Conservation (phyloP, 768 basidiomycete species). For the Lactarius vividus region DNA sequence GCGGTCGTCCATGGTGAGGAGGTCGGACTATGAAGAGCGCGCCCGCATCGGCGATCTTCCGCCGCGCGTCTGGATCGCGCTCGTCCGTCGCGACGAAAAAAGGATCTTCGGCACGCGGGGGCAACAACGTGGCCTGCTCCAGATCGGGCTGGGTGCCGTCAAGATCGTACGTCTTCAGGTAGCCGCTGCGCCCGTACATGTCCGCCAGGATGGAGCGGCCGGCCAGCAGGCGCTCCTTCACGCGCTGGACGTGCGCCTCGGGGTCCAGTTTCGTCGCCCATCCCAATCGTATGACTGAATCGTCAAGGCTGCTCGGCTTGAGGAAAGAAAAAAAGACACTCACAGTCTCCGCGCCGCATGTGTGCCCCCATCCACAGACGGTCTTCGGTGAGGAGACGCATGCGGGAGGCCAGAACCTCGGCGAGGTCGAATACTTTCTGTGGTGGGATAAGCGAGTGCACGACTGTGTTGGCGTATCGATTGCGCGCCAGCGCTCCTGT, state of each 20-base stretch:
- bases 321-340: slow-evolving; percentile 20
- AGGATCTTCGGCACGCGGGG: slow-evolving; percentile 17
- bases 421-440: slow-evolving; percentile 34
- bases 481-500: slow-evolving; percentile 8
- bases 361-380: slow-evolving; percentile 44
- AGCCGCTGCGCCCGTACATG: not conserved
- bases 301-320: not conserved
- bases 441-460: slow-evolving; percentile 8
- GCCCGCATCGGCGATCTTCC: slow-evolving; percentile 36
- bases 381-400: slow-evolving; percentile 34
- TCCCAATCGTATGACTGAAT: slow-evolving; percentile 33
- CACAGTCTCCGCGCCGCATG: slow-evolving; percentile 46
- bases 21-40: slow-evolving; percentile 42
- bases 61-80: slow-evolving; percentile 36
- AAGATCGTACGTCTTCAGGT: slow-evolving; percentile 18
- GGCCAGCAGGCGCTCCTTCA: slow-evolving; percentile 31
- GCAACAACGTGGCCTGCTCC: slow-evolving; percentile 8
- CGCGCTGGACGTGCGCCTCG: slow-evolving; percentile 38
- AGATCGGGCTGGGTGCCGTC: slow-evolving; percentile 10
- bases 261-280: slow-evolving; percentile 40
- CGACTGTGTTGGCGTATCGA: slow-evolving; percentile 19
- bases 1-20: slow-evolving; percentile 43
- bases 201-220: slow-evolving; percentile 34
- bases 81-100: slow-evolving; percentile 45
- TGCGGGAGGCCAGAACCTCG: slow-evolving; percentile 34